Conservation (phyloP, 164 flowering plant species). For the Umbilicus rupestris region DNA sequence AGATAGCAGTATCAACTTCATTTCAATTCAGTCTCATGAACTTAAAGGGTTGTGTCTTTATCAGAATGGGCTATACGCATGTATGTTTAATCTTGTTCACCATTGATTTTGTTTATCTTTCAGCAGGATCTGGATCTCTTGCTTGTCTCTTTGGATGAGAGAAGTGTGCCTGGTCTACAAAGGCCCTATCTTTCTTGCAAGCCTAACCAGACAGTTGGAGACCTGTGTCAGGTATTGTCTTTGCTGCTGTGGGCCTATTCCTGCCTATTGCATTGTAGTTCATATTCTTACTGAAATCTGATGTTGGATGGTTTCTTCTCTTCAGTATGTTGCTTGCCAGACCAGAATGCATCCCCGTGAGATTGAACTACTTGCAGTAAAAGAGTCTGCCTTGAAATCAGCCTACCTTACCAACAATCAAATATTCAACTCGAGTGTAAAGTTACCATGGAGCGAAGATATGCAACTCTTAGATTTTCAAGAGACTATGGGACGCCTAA, state of each 20-base stretch:
- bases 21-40: background rate
- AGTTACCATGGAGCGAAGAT: conserved; percentile 20
- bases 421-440: conserved; percentile 2
- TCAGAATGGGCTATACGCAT: background rate
- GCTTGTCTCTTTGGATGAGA: conserved; percentile 51
- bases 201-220: conserved; percentile 43
- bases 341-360: conserved; percentile 36
- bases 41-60: background rate
- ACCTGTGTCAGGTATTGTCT: conserved; percentile 46
- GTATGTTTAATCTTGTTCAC: background rate
- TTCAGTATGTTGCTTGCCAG: conserved; percentile 57
- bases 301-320: background rate
- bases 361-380: conserved; percentile 43
- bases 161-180: conserved; percentile 45
- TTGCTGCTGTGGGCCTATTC: conserved; percentile 4
- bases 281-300: background rate
- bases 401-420: conserved; percentile 11
- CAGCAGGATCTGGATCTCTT: conserved; percentile 60
- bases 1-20: background rate
- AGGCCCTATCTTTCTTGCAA: conserved; percentile 68
- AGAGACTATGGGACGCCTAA: conserved; percentile 48
- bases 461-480: conserved; percentile 34
- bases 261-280: background rate
- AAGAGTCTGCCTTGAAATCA: conserved; percentile 19
- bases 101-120: conserved; percentile 12